These are phyloP conservation scores for Pyrus pyrifolia DNA, from an alignment of 306 rosid species.

Conservation along the genomic window DNA sequence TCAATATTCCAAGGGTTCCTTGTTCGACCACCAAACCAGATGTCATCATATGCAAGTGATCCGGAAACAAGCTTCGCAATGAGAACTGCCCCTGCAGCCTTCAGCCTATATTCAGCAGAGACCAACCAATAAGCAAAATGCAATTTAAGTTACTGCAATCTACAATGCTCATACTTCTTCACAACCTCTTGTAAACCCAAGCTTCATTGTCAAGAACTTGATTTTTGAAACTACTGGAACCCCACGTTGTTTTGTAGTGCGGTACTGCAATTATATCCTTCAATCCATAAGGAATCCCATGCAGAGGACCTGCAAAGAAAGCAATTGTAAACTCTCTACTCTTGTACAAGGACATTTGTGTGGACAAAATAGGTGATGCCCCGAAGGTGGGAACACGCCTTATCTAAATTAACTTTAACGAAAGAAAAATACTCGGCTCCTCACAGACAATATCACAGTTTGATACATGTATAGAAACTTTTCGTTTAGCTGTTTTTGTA, in stretches of 20 bases:
- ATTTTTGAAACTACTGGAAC: conserved; percentile 60
- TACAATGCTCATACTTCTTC: background rate
- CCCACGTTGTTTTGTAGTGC: conserved; percentile 72
- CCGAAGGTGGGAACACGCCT: background rate
- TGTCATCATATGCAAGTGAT: conserved; percentile 78
- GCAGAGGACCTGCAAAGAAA: conserved; percentile 60
- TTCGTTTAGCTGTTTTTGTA: too few relatives aligned
- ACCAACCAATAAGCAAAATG: background rate
- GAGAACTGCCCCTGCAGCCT: conserved; percentile 71
- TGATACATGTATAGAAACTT: too few relatives aligned
- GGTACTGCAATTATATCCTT: conserved; percentile 91
- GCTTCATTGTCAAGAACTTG: conserved; percentile 75
- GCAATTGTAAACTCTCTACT: background rate
- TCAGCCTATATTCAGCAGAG: conserved; percentile 33
- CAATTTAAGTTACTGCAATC: background rate
- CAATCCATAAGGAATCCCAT: conserved; percentile 89
- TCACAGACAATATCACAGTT: background rate
- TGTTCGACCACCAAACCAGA: conserved; percentile 90
- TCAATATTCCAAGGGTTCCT: conserved; percentile 92
- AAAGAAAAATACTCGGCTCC: too few relatives aligned
- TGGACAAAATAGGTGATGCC: background rate
- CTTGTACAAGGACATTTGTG: too few relatives aligned
- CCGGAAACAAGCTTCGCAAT: conserved; percentile 83
- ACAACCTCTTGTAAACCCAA: conserved; percentile 73
- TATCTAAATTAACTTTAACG: too few relatives aligned